Evolutionary conservation across 441 rosid species (phyloP), one percentile per base, ranked within the genome.

Genomic region (Viola pubescens): DNA sequence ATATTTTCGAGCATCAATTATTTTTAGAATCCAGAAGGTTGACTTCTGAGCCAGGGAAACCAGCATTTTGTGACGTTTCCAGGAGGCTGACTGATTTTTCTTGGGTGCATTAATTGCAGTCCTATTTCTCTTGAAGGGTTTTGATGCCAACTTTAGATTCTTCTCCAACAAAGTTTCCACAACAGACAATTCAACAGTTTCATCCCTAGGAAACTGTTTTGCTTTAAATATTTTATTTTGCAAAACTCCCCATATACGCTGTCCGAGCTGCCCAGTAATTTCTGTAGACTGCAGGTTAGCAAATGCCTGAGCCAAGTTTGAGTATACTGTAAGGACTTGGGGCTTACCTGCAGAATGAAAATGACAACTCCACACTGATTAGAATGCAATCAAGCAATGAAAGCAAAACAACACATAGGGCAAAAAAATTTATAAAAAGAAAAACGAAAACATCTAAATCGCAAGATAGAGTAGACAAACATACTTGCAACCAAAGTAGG

Each of bases 221-320:
- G 86, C 91, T 75, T 82, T 94, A 59, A 94, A 86, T 69, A 89
- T 74, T 66, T 86, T 89, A 85, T 85, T 89, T 66, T 86, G 96
- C 51, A 94, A 67, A 73, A 88, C 86, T 67, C 92, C 89, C 97
- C 97, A 88, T 60, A 94, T 78, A 13, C 95, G 84, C 71, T 94
- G 95, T 60, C 81, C 85, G 53, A 92, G 88, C 79, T 89, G 96
- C 67, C 75, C 95, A 55, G 89, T 86, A 53, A 91, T 78, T 80
- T 94, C 98, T 12, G 81, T 69, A 39, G 87, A 80, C 61, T 79
- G 79, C 47, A 86, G 91, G 58, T 85, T 89, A 61, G 86, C 78
- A 59, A 86, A 78, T 65, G 92, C 87, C 68, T 74, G 91, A 75
- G 89, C 85, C 76, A 94, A 68, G 78, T 80, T 81, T 37, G 85